Base-by-base conservation (phyloP, 495 filamentous ascomycete species). In the Poronia punctata region DNA sequence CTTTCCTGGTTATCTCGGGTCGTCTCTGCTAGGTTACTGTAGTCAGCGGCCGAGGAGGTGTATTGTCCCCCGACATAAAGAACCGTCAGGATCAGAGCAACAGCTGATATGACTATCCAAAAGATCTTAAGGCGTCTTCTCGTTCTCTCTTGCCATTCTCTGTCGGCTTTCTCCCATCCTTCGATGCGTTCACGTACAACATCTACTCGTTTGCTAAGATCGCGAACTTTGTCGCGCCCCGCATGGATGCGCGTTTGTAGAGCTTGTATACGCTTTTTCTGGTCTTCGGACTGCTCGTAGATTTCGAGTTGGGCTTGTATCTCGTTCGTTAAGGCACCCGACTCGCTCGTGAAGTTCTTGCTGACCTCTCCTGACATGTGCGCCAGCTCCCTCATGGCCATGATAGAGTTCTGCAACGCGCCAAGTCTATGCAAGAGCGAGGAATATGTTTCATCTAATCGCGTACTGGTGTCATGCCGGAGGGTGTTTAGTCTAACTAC, bases 361-460 rank as follows among this genome's bases (percentile, higher is more conserved):
- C 80, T 75, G 8, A 92, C 65, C 32, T 74, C 60, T 11, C 71
- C 64, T 7, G 79, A 82, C 19, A 76, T 73, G 6, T 65, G 66
- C 1, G 81, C 77, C 3, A 96, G 74, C 35, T 84, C 76, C 45
- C 84, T 79, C 14, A 96, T 73, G 3, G 71, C 76, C 1, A 64
- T 46, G 16, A 94, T 75, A 2, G 81, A 86, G 35, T 71, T 67
- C 36, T 82, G 79, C 22, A 96, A 66, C 0, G 76, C 61, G 29
- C 76, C 72, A 21, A 90, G 68, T 43, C 84, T 90, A 54, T 90
- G 83, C 11, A 92, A 69, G 4, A 96, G 70, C 3, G 82, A 79
- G 52, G 89, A 88, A 64, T 94, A 94, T 0, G 83, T 88, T 49
- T 84, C 82, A 53, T 94, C 86, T n/a, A 96, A 73, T 30, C 76